phyloP scores from a whole-genome alignment of 2,329 filamentous ascomycete species.

The Thielaviopsis punctulata region DNA sequence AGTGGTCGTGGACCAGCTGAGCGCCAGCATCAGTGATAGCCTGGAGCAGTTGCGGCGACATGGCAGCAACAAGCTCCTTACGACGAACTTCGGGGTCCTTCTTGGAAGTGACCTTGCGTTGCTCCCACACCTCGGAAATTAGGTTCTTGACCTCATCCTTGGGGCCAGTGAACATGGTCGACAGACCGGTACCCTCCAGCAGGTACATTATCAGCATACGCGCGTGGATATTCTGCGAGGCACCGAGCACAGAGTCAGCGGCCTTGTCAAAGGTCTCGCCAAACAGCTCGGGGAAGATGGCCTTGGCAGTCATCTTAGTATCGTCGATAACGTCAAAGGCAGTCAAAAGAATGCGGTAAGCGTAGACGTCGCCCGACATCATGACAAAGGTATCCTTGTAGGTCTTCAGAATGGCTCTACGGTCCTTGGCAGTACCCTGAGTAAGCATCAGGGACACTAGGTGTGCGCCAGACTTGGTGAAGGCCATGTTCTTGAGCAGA shows the following conservation, averaged over 20 bases:
- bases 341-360: constrained; percentile 64
- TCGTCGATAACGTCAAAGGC: constrained; percentile 89
- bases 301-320: constrained; percentile 72
- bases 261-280: constrained; percentile 49
- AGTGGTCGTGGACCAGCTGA: constrained; percentile 55
- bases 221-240: constrained; percentile 48
- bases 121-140: constrained; percentile 59
- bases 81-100: constrained; percentile 67
- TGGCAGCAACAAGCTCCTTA: constrained; percentile 54
- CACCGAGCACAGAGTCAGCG: constrained; percentile 44
- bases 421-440: constrained; percentile 77
- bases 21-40: constrained; percentile 52
- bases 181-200: constrained; percentile 49
- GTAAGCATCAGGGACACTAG: constrained; percentile 70
- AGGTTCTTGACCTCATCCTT: constrained; percentile 40
- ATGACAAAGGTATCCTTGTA: constrained; percentile 81
- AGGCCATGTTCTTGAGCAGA: constrained; percentile 84
- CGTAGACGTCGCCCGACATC: constrained; percentile 66
- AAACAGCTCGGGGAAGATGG: constrained; percentile 73
- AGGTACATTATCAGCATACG: constrained; percentile 61
- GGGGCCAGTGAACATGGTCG: constrained; percentile 42
- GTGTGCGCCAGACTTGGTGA: constrained; percentile 74
- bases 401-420: constrained; percentile 70
- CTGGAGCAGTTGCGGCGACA: constrained; percentile 60
- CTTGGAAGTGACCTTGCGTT: constrained; percentile 75